Base-by-base conservation (phyloP, 352 stramenopile genomes). In the Nothophytophthora sp. region DNA sequence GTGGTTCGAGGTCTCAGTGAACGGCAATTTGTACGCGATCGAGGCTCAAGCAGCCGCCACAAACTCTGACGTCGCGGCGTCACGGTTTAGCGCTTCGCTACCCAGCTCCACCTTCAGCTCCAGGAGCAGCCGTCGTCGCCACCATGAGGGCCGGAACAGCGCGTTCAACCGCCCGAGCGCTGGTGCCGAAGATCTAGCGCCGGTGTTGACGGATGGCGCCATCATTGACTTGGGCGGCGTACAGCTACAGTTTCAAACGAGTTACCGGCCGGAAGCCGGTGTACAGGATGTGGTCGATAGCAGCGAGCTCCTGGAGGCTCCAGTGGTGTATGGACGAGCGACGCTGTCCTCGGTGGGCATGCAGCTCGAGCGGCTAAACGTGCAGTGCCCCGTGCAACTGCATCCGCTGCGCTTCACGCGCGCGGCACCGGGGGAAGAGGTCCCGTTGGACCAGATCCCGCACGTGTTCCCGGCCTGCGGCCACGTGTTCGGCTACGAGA, bases 1-100 rank as follows among this genome's bases (percentile, higher is more conserved):
- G 23, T 92, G 82, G 82, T 88, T 85, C 32, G 82, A 92, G 51
- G 82, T 92, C 33, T 90, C 79, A 2, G 79, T 92, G 49, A 90
- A 90, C 52, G 82, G 82, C 5, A 82, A 73, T 41, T 38, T 92
- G 43, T 92, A 88, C 39, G 65, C 58, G 7, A 89, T 92, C 47
- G 72, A 84, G 23, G 71, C 72, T 5, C 68, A 66, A 3, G 51
- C 60, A 13, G 57, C 70, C 30, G 43, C 46, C 30, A 40, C 47
- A 4, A 40, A 39, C 38, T 13, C 25, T 12, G 10, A n/a, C n/a
- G 30, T 20, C 11, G 8, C 29, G 6, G 27, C 11, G 27, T 11
- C 27, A 30, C 27, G 27, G 11, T 11, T 11, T 30, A 11, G 27
- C 27, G 27, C 27, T 30, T 11, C 5, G 18, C 28, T 35, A 13